These are phyloP conservation scores for Silene latifolia DNA, from an alignment of 148 eudicot genomes.

Conservation along the genomic window DNA sequence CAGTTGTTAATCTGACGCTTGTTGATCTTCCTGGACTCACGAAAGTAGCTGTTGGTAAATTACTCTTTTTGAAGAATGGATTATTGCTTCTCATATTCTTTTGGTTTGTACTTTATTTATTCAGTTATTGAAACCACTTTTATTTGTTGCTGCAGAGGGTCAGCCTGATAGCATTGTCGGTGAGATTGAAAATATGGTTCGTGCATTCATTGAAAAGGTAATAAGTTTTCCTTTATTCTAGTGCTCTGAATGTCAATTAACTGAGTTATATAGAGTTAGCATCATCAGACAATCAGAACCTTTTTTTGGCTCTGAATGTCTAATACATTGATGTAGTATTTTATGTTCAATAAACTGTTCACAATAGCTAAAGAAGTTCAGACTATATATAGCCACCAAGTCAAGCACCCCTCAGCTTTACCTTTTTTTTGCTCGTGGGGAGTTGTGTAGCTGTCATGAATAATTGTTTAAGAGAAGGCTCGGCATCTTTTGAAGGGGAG, in stretches of 20 bases:
- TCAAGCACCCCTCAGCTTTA: neutral
- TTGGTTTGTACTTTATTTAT: neutral
- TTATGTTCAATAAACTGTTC: neutral
- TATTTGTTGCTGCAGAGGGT: slow-evolving; percentile 56
- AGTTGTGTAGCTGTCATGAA: neutral
- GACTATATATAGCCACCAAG: neutral
- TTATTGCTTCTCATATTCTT: neutral
- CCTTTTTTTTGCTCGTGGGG: neutral
- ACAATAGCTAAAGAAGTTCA: neutral
- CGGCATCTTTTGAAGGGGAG: too few relatives aligned
- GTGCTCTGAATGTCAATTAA: neutral
- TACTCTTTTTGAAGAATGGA: neutral
- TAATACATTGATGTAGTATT: neutral
- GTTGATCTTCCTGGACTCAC: slow-evolving; percentile 99
- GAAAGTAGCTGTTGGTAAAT: slow-evolving; percentile 96
- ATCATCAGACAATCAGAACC: neutral
- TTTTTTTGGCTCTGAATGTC: too few relatives aligned
- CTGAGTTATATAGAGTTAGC: neutral
- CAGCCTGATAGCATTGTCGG: slow-evolving; percentile 43
- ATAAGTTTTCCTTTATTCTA: neutral
- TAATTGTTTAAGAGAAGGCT: neutral
- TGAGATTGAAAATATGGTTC: slow-evolving; percentile 54
- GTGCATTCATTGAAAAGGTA: slow-evolving; percentile 54
- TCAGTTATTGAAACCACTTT: neutral
- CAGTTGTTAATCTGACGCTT: slow-evolving; percentile 97